These are phyloP conservation scores for Chlorella sp. DNA, from an alignment of 139 green algal genomes.

Conservation along the genomic window DNA sequence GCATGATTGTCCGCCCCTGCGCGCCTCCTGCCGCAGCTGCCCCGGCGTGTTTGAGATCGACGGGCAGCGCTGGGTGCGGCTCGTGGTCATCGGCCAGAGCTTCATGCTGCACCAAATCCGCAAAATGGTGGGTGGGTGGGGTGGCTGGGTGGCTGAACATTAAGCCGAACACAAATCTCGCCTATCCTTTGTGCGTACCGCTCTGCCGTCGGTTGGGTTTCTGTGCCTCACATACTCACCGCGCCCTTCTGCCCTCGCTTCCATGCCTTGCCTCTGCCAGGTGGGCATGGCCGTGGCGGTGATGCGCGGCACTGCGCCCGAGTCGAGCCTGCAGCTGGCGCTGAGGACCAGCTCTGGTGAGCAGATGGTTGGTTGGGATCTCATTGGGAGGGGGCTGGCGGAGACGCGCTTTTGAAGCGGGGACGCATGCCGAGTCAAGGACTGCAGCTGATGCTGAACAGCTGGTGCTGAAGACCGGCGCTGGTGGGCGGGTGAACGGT, in stretches of 20 bases:
- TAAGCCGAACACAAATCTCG: too few relatives aligned
- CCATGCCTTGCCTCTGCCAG: background rate
- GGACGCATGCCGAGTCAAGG: too few relatives aligned
- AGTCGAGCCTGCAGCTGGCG: slow-evolving; percentile 54
- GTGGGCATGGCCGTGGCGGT: slow-evolving; percentile 73
- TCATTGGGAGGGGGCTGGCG: too few relatives aligned
- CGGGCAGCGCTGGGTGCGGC: slow-evolving; percentile 62
- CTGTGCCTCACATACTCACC: too few relatives aligned
- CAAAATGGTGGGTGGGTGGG: slow-evolving; percentile 81
- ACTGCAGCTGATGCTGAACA: too few relatives aligned
- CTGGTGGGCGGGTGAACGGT: too few relatives aligned
- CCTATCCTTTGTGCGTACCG: too few relatives aligned
- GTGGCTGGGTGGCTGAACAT: too few relatives aligned
- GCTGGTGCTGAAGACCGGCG: too few relatives aligned
- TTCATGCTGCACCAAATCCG: slow-evolving; percentile 97
- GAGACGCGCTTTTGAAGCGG: too few relatives aligned
- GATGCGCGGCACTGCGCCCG: slow-evolving; percentile 54
- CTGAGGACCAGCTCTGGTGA: slow-evolving; percentile 41
- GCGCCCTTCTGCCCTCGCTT: background rate
- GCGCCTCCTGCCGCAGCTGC: slow-evolving; percentile 32
- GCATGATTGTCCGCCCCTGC: too few relatives aligned
- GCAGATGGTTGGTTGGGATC: background rate
- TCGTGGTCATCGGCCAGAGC: slow-evolving; percentile 85
- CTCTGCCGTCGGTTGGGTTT: too few relatives aligned
- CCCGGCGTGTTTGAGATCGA: slow-evolving; percentile 45